A percentile compares a stretch with the other conserved stretches of the same genome.
phyloP scores from a whole-genome alignment of 345 rosid genomes.

The Hevea brasiliensis region DNA sequence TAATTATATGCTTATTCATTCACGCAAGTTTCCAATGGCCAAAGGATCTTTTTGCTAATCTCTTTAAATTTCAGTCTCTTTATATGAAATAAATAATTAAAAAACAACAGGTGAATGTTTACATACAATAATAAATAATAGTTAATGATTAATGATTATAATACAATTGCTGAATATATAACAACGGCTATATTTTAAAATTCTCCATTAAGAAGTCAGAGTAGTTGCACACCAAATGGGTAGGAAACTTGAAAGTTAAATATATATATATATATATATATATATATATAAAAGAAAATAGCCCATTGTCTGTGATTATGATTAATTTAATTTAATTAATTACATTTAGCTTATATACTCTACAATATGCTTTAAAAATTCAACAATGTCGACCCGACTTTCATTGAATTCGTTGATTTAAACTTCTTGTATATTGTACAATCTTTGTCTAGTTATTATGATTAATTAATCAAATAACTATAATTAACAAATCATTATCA shows the following conservation, averaged over 20 bases:
- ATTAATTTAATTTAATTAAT: neutral
- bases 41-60: too few species aligned
- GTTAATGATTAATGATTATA: too few species aligned
- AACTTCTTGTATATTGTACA: neutral
- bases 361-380: neutral
- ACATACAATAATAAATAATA: too few species aligned
- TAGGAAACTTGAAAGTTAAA: constrained; percentile 1
- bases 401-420: neutral
- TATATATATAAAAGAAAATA: too few species aligned
- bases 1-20: constrained; percentile 12
- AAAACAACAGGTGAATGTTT: too few species aligned
- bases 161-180: too few species aligned
- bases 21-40: neutral
- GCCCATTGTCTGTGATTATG: neutral
- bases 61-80: too few species aligned
- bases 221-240: neutral
- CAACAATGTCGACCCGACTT: constrained; percentile 12
- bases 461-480: neutral
- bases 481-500: neutral
- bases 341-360: neutral
- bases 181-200: too few species aligned
- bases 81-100: too few species aligned
- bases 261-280: neutral
- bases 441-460: neutral
- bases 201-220: too few species aligned